Evolutionary conservation across 352 stramenopile species (phyloP).

Genomic region (Phytophthora capsici): DNA sequence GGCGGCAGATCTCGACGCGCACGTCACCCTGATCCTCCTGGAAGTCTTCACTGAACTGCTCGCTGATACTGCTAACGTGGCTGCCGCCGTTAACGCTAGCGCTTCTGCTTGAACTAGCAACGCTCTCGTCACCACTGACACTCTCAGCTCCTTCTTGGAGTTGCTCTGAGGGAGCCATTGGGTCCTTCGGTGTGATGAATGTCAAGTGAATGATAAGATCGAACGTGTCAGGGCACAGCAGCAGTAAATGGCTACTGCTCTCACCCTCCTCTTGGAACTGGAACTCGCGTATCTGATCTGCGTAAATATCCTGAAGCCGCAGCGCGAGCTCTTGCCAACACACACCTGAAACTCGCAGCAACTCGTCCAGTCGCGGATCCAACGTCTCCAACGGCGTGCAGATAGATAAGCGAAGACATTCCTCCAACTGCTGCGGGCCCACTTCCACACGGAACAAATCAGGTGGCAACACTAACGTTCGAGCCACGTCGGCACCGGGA

Average conservation of each 20-base stretch:
- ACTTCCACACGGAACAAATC: slow-evolving; percentile 80
- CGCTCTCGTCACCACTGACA: slow-evolving; percentile 28
- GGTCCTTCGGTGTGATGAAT: slow-evolving; percentile 58
- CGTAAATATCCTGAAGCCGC: slow-evolving; percentile 79
- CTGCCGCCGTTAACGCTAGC: slow-evolving; percentile 27
- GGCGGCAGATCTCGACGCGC: slow-evolving; percentile 84
- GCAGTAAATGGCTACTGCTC: slow-evolving; percentile 73
- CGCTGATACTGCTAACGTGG: slow-evolving; percentile 14
- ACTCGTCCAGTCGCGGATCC: slow-evolving; percentile 74
- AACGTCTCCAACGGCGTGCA: slow-evolving; percentile 81
- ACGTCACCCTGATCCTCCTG: slow-evolving; percentile 39
- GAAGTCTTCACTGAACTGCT: slow-evolving; percentile 40
- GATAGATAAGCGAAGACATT: slow-evolving; percentile 82
- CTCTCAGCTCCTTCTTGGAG: slow-evolving; percentile 11
- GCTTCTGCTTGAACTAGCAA: slow-evolving; percentile 24
- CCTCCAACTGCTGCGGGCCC: slow-evolving; percentile 81
- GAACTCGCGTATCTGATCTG: slow-evolving; percentile 84
- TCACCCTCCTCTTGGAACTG: slow-evolving; percentile 81
- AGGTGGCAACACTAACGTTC: slow-evolving; percentile 52
- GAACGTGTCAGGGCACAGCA: slow-evolving; percentile 83
- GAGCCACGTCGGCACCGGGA: slow-evolving; percentile 56
- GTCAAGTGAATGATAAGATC: slow-evolving; percentile 90
- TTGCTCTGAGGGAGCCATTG: slow-evolving; percentile 2
- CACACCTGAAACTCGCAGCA: slow-evolving; percentile 71
- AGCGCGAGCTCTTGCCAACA: slow-evolving; percentile 83